phyloP scores from a whole-genome alignment of 306 rosid species.

The Begonia fuchsioides region DNA sequence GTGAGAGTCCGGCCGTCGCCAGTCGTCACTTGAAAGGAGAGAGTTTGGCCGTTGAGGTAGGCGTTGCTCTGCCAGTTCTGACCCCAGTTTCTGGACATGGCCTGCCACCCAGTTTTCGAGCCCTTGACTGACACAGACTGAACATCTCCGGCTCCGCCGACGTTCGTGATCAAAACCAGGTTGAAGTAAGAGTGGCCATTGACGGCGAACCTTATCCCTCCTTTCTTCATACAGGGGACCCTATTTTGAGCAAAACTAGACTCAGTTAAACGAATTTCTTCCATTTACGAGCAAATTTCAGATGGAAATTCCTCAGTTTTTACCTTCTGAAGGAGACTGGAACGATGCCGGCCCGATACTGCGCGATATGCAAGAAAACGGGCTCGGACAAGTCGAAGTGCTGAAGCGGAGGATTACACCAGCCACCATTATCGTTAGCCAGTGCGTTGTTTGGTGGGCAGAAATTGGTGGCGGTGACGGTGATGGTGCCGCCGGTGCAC shows the following conservation, averaged over 20 bases:
- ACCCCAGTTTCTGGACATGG: conserved; percentile 96
- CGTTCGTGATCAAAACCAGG: conserved; percentile 75
- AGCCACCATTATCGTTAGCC: conserved; percentile 79
- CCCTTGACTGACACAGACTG: conserved; percentile 86
- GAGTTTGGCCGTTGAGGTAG: conserved; percentile 72
- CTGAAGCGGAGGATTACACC: conserved; percentile 98
- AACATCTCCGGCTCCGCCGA: conserved; percentile 85
- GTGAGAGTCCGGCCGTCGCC: conserved; percentile 74
- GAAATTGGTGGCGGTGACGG: conserved; percentile 89
- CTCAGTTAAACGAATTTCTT: too few relatives aligned
- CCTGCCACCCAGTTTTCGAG: conserved; percentile 65
- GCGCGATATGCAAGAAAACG: conserved; percentile 86
- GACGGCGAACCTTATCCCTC: conserved; percentile 78
- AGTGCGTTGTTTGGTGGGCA: conserved; percentile 81
- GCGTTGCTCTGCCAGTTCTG: conserved; percentile 95
- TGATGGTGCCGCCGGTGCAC: conserved; percentile 79
- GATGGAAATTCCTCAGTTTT: too few relatives aligned
- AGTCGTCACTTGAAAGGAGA: conserved; percentile 72
- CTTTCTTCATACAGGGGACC: conserved; percentile 77
- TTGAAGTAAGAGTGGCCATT: conserved; percentile 96
- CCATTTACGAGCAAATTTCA: too few relatives aligned
- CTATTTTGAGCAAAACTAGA: conserved; percentile 20
- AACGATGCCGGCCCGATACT: conserved; percentile 86
- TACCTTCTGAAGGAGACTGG: conserved; percentile 88
- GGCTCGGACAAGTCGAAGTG: conserved; percentile 98